Percentiles rank a stretch among this genome's conserved stretches.
Conservation (phyloP, 305 asterid species). For the Euphrasia arctica region DNA sequence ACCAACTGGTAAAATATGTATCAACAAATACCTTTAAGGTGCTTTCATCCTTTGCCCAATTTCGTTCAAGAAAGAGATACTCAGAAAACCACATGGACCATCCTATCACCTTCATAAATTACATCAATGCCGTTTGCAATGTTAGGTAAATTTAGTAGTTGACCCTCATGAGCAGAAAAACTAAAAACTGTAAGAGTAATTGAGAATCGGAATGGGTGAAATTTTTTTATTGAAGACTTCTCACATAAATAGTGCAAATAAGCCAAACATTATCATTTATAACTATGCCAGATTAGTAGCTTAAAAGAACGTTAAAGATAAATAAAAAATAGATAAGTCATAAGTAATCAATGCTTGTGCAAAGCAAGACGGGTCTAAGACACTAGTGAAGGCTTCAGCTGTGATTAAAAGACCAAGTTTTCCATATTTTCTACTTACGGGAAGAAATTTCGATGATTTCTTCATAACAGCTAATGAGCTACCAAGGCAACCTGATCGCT, state of each 20-base stretch:
- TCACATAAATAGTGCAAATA: conserved; percentile 11
- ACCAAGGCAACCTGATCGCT: conserved; percentile 98
- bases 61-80: conserved; percentile 94
- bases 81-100: conserved; percentile 99
- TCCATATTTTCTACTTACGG: conserved; percentile 50
- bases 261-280: conserved; percentile 12
- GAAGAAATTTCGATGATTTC: conserved; percentile 88
- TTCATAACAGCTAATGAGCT: conserved; percentile 95
- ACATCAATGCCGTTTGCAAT: conserved; percentile 13
- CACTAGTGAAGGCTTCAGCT: conserved; percentile 8
- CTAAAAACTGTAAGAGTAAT: background rate
- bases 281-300: conserved; percentile 12
- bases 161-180: background rate
- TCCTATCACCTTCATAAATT: conserved; percentile 77
- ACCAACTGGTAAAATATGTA: conserved; percentile 1
- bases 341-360: conserved; percentile 7
- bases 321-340: background rate
- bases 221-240: background rate
- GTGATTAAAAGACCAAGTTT: conserved; percentile 11
- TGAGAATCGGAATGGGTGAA: background rate
- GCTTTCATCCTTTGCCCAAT: conserved; percentile 89
- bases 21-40: conserved; percentile 65
- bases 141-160: background rate
- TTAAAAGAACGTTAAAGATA: background rate
- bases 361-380: conserved; percentile 13